Base-by-base conservation (phyloP, 1,139 yeast genomes). In the Groenewaldozyma auringiensis region DNA sequence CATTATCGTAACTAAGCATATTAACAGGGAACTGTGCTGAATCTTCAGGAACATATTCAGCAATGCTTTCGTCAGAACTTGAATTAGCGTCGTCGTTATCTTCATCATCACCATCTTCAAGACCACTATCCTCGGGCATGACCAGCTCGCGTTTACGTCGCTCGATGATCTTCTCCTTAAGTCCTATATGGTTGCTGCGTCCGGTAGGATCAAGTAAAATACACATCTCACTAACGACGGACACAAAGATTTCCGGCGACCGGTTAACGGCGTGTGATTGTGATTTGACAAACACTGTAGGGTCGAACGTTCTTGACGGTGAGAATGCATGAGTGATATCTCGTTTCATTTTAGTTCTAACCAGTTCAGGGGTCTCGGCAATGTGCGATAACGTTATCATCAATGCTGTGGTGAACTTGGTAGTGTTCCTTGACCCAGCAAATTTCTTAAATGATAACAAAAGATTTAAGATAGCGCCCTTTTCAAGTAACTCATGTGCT, bases 311-410 rank as follows among this genome's bases (percentile, higher is more conserved):
- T 38, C 62, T 59, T 17, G 62, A 54, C 63, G 69, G 22, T 56
- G 49, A 41, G 40, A 64, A 58, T 81, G 48, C 74, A 62, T 18
- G 44, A 25, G 49, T 50, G 34, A 64, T 53, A 37, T 61, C 67
- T 21, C 44, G 49, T 3, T 65, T 59, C 61, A 86, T 76, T 39
- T 75, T 66, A 17, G 67, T 66, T 22, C 70, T 67, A 16, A 87
- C 66, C 14, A 77, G 66, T 0, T 71, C 72, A 0, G 67, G 64
- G 1, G 79, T 74, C 60, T 89, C 97, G 58, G 81, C 79, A 47
- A 88, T 78, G 45, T 84, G 72, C 57, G 96, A 74, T 3, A 82
- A 63, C 25, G 87, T 67, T 21, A 78, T 67, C 17, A 58, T 44
- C 3, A 62, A 39, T 2, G 63, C 51, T 9, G 60, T 57, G 27